Evolutionary conservation across 495 filamentous ascomycete genomes (phyloP).

Genomic region (Pyrenula aspistea): DNA sequence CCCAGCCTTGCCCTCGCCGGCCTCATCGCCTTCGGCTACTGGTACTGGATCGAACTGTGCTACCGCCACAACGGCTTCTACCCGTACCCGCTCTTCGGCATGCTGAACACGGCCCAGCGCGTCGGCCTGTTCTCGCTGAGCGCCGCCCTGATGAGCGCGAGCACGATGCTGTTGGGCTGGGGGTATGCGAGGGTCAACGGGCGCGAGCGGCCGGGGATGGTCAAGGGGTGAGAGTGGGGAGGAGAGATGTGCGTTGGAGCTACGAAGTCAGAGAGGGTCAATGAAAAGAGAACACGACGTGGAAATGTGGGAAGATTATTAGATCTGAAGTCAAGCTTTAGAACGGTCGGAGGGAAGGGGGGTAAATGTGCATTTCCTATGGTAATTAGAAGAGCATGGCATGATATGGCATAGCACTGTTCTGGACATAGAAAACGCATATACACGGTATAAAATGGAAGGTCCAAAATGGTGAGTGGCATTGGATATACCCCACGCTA

Average conservation of each 20-base stretch:
- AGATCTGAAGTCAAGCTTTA: too few relatives aligned
- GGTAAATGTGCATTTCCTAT: too few relatives aligned
- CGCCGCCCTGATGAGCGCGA: constrained; percentile 58
- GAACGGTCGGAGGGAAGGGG: too few relatives aligned
- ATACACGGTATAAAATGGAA: too few relatives aligned
- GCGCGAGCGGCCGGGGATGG: constrained; percentile 15
- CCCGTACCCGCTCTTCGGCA: constrained; percentile 73
- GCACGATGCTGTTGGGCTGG: constrained; percentile 54
- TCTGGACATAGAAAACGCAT: too few relatives aligned
- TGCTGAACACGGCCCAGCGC: constrained; percentile 48
- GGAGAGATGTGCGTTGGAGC: too few relatives aligned
- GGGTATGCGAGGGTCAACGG: constrained; percentile 62
- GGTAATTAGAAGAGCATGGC: too few relatives aligned
- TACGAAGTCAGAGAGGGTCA: too few relatives aligned
- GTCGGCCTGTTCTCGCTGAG: constrained; percentile 56
- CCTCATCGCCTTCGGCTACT: constrained; percentile 61
- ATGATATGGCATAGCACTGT: too few relatives aligned
- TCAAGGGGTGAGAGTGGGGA: background rate
- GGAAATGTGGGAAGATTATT: too few relatives aligned
- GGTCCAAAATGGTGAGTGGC: too few relatives aligned
- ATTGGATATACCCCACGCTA: background rate
- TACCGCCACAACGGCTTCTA: constrained; percentile 69
- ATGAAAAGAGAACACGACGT: too few relatives aligned
- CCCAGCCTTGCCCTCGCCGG: constrained; percentile 51
- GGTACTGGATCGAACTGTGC: constrained; percentile 81